Conservation (phyloP, 306 rosid species). For the Potentilla sterilis region DNA sequence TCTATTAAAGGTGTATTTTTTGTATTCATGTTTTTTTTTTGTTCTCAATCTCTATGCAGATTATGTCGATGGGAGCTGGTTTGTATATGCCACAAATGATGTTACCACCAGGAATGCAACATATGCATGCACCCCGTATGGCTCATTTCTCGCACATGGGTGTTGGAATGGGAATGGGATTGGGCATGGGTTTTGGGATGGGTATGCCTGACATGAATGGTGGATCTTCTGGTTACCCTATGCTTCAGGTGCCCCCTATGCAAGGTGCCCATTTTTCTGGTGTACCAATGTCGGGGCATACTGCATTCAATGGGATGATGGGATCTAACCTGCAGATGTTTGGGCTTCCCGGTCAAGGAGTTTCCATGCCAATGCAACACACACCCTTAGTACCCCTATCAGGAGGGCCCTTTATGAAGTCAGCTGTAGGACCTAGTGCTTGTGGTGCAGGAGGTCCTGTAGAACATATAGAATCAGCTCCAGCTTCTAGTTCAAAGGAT, state of each 20-base stretch:
- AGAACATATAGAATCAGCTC: conserved; percentile 48
- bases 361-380: conserved; percentile 50
- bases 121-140: conserved; percentile 65
- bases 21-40: neutral
- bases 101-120: conserved; percentile 73
- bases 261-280: conserved; percentile 71
- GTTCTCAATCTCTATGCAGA: conserved; percentile 41
- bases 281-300: conserved; percentile 52
- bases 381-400: conserved; percentile 42
- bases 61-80: conserved; percentile 91
- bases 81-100: conserved; percentile 78
- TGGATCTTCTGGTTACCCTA: conserved; percentile 59
- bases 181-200: conserved; percentile 76
- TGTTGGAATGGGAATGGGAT: conserved; percentile 59
- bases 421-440: conserved; percentile 37
- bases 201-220: conserved; percentile 70
- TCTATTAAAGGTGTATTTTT: neutral
- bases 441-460: conserved; percentile 44
- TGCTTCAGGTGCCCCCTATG: conserved; percentile 71
- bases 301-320: conserved; percentile 55
- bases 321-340: conserved; percentile 62
- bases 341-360: conserved; percentile 73
- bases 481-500: conserved; percentile 50
- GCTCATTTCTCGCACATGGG: conserved; percentile 57
- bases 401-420: conserved; percentile 53